Evolutionary conservation across 2,329 filamentous ascomycete species (phyloP).

Genomic region (Emmonsia crescens): DNA sequence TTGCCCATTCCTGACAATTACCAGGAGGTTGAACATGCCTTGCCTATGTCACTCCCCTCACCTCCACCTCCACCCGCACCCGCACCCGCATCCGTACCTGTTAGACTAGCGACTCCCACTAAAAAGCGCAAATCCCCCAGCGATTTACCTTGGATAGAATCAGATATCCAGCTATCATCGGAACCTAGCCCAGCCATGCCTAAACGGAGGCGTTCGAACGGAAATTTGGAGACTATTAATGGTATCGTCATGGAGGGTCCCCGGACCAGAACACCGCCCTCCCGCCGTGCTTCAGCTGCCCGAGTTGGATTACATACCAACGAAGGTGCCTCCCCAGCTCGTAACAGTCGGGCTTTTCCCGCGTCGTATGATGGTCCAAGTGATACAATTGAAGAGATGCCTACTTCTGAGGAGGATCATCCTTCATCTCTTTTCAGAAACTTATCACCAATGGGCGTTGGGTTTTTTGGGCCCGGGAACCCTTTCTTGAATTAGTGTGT

Average conservation of each 20-base stretch:
- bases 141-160: slow-evolving; percentile 1
- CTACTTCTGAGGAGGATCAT: not conserved
- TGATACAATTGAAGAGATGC: not conserved
- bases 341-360: not conserved
- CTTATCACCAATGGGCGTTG: not conserved
- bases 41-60: not conserved
- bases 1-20: slow-evolving; percentile 26
- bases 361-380: not conserved
- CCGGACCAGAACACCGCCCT: not conserved
- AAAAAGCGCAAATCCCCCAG: slow-evolving; percentile 10
- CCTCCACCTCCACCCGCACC: no score
- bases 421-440: not conserved
- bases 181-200: not conserved
- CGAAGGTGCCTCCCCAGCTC: not conserved
- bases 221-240: not conserved
- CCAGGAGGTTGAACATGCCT: slow-evolving; percentile 1
- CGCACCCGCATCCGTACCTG: not conserved
- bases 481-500: not conserved
- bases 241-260: not conserved
- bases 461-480: not conserved
- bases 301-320: not conserved
- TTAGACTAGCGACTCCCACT: slow-evolving; percentile 1
- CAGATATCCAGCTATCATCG: not conserved
- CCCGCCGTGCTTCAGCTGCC: not conserved
- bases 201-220: not conserved